Evolutionary conservation across 306 rosid species (phyloP), one percentile per base, ranked within the genome.

Genomic region (Arachis hypogaea): DNA sequence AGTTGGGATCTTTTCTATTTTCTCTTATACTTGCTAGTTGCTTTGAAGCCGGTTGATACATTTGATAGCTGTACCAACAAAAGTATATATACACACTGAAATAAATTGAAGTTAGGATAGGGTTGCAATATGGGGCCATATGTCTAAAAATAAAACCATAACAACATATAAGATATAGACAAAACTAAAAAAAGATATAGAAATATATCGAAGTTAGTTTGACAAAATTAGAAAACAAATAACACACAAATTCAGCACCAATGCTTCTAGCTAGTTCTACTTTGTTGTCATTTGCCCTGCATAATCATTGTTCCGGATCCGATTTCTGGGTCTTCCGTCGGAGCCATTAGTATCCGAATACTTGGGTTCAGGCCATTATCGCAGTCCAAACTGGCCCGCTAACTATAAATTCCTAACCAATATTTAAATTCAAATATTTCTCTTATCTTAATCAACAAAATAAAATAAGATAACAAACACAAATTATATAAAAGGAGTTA

Each of bases 101-200:
- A 6, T 52, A 0, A 4, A 10, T 8, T 8, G 3, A 11, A 7
- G 51, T 10, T 10, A 46, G 11, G 3, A 12, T 6, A 12, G 40
- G 42, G 30, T 16, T 68, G 40, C 43, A 7, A 14, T 69, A 59
- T 67, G 61, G 69, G 75, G 56, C 56, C 68, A 76, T 68, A 41
- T 41, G 30, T 38, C 54, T 49, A 41, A 8, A 9, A 14, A 9
- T 11, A 47, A 71, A 64, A 64, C 18, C n/a, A 16, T 14, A 38
- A 46, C 63, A 42, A 33, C 10, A 33, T 60, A 40, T 49, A 4
- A 0, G 12, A 11, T 49, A 49, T 49, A 49, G 1, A 49, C 16
- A 49, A 14, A 49, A 46, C 12, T 46, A 45, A 45, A 45, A 55
- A 43, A 42, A 14, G 6, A 16, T 66, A 59, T 41, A 55, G 54